Conservation (phyloP, 106 monocot genomes). For the Apostasia shenzhenica region DNA sequence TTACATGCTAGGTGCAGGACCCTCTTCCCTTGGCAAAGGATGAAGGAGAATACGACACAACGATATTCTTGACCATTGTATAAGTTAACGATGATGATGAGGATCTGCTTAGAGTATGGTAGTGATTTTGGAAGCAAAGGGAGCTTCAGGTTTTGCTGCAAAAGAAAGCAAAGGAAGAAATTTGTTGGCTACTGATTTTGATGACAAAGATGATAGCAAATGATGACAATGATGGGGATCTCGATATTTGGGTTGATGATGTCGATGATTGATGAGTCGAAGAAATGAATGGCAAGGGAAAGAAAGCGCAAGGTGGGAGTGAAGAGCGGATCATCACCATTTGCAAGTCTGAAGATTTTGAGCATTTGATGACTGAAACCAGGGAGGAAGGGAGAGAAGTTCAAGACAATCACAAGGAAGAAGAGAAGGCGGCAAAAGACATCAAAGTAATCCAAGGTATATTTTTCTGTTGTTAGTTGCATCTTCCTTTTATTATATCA, state of each 20-base stretch:
- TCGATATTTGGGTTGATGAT: constrained; percentile 4
- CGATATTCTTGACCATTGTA: constrained; percentile 62
- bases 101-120: constrained; percentile 58
- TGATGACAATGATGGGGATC: constrained; percentile 7
- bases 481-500: not conserved
- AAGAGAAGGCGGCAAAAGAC: constrained; percentile 23
- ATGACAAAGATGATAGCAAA: constrained; percentile 13
- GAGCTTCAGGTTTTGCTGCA: not conserved
- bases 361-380: constrained; percentile 47
- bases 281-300: constrained; percentile 4
- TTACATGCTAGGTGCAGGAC: constrained; percentile 38
- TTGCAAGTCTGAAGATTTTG: constrained; percentile 83
- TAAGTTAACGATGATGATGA: constrained; percentile 68
- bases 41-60: constrained; percentile 67
- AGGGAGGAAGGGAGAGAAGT: constrained; percentile 8
- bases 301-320: constrained; percentile 39
- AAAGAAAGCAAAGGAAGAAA: not conserved
- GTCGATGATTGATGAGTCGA: constrained; percentile 12
- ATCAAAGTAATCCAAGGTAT: not conserved
- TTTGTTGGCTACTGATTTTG: not conserved
- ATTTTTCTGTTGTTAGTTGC: not conserved
- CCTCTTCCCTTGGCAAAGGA: constrained; percentile 14
- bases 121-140: constrained; percentile 35
- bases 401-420: constrained; percentile 18
- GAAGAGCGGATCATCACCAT: constrained; percentile 42